These are phyloP conservation scores for Talaromyces sp. DNA, from an alignment of 2,329 filamentous ascomycete genomes.

Conservation along the genomic window DNA sequence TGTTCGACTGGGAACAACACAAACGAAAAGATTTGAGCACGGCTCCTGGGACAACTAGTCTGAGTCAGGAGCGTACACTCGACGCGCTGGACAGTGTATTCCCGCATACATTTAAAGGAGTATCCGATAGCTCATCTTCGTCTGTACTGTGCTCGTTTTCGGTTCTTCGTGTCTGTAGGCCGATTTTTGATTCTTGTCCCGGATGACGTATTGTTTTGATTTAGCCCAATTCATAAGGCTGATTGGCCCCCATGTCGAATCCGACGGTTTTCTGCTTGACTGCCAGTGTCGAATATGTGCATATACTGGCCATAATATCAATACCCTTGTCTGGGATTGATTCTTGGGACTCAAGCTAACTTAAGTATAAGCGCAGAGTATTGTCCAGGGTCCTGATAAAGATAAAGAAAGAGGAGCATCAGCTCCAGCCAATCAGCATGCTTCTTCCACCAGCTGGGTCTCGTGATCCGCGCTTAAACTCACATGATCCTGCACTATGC, in stretches of 20 bases:
- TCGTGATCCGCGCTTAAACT: constrained; percentile 2
- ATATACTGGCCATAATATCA: neutral
- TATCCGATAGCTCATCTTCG: neutral
- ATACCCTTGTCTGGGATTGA: neutral
- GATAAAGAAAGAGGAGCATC: neutral
- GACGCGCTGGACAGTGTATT: neutral
- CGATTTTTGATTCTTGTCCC: neutral
- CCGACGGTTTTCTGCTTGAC: neutral
- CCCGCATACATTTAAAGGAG: no score
- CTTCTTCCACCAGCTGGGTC: neutral
- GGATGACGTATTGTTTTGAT: constrained; percentile 2
- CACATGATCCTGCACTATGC: neutral
- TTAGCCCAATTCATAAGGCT: neutral
- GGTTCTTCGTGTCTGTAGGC: neutral
- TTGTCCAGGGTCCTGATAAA: neutral
- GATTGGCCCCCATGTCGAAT: neutral
- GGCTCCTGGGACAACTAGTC: neutral
- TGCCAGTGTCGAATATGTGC: neutral
- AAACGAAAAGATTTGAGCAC: neutral
- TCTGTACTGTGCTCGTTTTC: neutral
- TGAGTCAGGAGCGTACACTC: neutral
- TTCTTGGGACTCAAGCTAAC: neutral
- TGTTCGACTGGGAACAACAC: neutral
- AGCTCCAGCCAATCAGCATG: neutral
- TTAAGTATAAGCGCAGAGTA: no score